phyloP scores from a whole-genome alignment of 2,329 filamentous ascomycete species.

The Botryotinia narcissicola region DNA sequence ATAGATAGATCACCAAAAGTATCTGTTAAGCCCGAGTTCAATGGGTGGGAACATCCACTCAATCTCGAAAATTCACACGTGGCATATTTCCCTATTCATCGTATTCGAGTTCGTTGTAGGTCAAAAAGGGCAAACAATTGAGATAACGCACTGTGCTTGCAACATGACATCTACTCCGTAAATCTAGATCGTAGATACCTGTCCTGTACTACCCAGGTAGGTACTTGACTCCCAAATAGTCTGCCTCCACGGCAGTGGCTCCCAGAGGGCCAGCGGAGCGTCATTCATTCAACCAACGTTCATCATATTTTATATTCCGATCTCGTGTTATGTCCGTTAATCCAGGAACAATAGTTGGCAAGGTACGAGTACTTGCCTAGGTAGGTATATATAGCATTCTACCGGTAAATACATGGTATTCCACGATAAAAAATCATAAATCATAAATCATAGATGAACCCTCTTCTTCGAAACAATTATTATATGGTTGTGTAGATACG shows the following conservation, averaged over 20 bases:
- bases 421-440: too few species aligned
- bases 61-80: neutral
- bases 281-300: neutral
- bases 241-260: slow-evolving; percentile 4
- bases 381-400: neutral
- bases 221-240: neutral
- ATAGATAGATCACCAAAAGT: neutral
- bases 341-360: neutral
- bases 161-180: neutral
- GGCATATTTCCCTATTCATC: neutral
- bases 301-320: neutral
- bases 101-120: neutral
- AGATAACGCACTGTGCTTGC: neutral
- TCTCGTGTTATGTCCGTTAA: neutral
- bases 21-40: neutral
- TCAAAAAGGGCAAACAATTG: neutral
- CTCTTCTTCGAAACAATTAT: neutral
- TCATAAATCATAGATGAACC: too few species aligned
- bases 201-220: neutral
- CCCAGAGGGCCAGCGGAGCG: slow-evolving; percentile 1
- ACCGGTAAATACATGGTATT: neutral
- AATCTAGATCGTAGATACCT: neutral
- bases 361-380: too few species aligned
- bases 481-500: neutral
- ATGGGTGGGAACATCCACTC: neutral